Evolutionary conservation across 23 red algal genomes (phyloP).

Genomic region (Cyanidioschyzon merolae): DNA sequence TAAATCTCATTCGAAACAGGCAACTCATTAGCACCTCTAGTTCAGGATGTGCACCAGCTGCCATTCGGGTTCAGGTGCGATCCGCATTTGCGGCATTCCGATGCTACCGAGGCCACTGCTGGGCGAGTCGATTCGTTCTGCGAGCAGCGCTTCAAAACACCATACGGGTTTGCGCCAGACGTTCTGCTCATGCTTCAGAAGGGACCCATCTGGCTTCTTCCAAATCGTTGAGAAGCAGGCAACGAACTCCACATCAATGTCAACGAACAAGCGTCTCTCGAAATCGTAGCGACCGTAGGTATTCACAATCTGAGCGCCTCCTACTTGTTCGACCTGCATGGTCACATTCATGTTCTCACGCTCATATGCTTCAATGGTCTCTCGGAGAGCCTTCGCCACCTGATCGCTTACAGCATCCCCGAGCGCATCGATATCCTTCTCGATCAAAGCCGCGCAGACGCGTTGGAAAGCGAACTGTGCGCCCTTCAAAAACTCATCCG

Average conservation of each 20-base stretch:
- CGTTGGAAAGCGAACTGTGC: neutral
- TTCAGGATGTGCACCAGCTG: constrained; percentile 13
- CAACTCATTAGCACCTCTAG: too few species aligned
- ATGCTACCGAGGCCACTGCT: neutral
- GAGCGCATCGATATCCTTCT: neutral
- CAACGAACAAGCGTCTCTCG: neutral
- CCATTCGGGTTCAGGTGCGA: neutral
- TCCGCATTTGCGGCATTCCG: neutral
- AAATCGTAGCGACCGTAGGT: neutral
- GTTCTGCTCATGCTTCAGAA: neutral
- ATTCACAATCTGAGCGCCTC: neutral
- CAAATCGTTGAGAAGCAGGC: neutral
- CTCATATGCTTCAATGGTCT: neutral
- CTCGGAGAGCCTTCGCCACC: neutral
- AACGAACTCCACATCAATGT: constrained; percentile 1
- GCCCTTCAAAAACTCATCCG: neutral
- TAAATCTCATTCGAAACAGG: too few species aligned
- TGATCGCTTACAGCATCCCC: neutral
- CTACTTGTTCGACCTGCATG: neutral
- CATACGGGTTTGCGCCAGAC: constrained; percentile 10
- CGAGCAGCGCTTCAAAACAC: neutral
- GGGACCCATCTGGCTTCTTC: neutral
- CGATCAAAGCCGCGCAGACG: neutral
- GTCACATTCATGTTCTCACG: neutral
- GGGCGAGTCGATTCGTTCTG: neutral